Conservation (phyloP, 495 filamentous ascomycete species). For the Penicillium waksmanii region DNA sequence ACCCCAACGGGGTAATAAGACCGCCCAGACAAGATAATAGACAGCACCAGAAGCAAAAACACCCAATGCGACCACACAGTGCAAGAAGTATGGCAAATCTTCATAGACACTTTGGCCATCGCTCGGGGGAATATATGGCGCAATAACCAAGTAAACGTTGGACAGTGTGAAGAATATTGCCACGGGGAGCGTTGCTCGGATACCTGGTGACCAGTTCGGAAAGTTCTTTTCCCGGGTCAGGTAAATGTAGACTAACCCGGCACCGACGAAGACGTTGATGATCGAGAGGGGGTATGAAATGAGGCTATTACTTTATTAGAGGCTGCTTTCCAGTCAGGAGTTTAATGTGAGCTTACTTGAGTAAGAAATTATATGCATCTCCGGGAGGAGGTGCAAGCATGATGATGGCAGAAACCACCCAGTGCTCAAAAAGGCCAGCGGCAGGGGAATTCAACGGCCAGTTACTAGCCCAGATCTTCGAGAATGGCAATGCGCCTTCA, state of each 20-base stretch:
- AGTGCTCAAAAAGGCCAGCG: constrained; percentile 65
- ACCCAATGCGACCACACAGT: constrained; percentile 59
- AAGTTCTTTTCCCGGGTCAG: constrained; percentile 47
- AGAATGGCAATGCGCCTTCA: constrained; percentile 65
- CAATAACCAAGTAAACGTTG: constrained; percentile 61
- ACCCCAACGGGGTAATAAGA: constrained; percentile 53
- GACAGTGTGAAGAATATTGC: constrained; percentile 60
- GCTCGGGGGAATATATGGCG: constrained; percentile 67
- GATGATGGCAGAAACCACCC: constrained; percentile 60
- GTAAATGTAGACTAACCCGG: constrained; percentile 60
- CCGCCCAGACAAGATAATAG: constrained; percentile 63
- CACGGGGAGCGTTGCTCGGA: constrained; percentile 45
- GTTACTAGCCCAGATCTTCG: constrained; percentile 66
- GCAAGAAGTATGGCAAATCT: constrained; percentile 67
- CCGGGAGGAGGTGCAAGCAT: constrained; percentile 66
- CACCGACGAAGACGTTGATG: constrained; percentile 63
- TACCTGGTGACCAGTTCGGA: constrained; percentile 40
- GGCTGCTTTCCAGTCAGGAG: background rate
- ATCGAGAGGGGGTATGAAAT: constrained; percentile 65
- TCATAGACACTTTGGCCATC: constrained; percentile 62
- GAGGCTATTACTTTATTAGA: constrained; percentile 43
- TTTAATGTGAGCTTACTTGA: constrained; percentile 48
- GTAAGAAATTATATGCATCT: constrained; percentile 66
- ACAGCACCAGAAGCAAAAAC: constrained; percentile 58
- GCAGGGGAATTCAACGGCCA: constrained; percentile 64